These are phyloP conservation scores for Rhodamnia argentea DNA, from an alignment of 345 rosid genomes.

Conservation along the genomic window DNA sequence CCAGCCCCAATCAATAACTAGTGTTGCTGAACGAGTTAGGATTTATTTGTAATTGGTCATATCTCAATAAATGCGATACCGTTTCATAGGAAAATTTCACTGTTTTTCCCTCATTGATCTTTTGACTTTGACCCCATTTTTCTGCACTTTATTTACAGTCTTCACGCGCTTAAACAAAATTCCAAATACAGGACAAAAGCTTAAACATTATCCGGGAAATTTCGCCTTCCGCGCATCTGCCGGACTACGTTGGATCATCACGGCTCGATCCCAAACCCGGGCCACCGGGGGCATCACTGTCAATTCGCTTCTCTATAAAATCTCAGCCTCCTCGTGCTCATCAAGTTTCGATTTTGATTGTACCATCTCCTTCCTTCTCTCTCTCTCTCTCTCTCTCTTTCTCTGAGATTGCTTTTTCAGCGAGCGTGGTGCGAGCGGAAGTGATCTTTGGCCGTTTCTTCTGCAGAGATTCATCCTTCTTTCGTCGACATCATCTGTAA, in stretches of 20 bases:
- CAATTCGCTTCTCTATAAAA: not conserved
- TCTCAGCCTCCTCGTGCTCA: not conserved
- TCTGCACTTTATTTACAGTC: not conserved
- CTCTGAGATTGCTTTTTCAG: not conserved
- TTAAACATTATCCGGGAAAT: not conserved
- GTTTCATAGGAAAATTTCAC: not conserved
- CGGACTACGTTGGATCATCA: not conserved
- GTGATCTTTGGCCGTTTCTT: not conserved
- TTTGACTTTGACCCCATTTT: not conserved
- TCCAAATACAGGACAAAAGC: not conserved
- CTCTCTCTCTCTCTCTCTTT: not conserved
- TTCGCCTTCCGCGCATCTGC: not conserved
- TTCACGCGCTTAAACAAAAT: not conserved
- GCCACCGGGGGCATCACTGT: not conserved
- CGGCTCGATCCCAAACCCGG: not conserved
- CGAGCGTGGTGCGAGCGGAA: not conserved
- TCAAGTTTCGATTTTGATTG: not conserved
- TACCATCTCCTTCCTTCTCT: not conserved
- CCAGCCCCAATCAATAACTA: not conserved
- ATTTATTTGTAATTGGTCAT: not conserved
- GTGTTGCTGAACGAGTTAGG: not conserved
- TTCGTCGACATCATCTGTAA: not conserved
- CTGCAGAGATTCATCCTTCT: not conserved
- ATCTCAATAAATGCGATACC: not conserved
- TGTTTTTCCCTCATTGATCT: not conserved